These are phyloP conservation scores for Aspergillus pseudonomiae DNA, from an alignment of 2,329 filamentous ascomycete genomes.

Conservation along the genomic window DNA sequence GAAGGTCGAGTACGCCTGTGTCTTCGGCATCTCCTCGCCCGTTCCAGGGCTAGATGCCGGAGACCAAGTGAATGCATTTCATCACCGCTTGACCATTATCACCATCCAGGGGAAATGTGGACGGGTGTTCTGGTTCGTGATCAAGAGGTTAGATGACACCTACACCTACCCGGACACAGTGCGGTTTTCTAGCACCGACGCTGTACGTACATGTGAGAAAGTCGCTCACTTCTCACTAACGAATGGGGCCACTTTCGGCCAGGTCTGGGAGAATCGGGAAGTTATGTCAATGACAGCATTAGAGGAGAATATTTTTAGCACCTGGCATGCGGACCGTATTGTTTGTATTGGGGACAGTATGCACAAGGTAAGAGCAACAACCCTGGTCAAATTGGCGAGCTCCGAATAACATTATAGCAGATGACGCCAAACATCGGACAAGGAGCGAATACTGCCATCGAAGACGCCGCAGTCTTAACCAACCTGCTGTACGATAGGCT, in stretches of 20 bases:
- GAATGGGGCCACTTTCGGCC: background rate
- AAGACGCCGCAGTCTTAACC: slow-evolving; percentile 12
- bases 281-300: slow-evolving; percentile 4
- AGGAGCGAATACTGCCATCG: slow-evolving; percentile 19
- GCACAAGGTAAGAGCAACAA: slow-evolving; percentile 12
- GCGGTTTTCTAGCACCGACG: background rate
- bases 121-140: slow-evolving; percentile 17
- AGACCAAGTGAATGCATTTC: slow-evolving; percentile 9
- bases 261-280: background rate
- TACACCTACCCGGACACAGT: slow-evolving; percentile 9
- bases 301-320: slow-evolving; percentile 10
- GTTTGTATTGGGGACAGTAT: slow-evolving; percentile 14
- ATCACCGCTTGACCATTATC: slow-evolving; percentile 3
- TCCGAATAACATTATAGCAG: background rate
- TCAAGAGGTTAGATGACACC: slow-evolving; percentile 6
- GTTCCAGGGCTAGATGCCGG: slow-evolving; percentile 8
- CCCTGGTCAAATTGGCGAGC: too few relatives aligned
- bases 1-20: slow-evolving; percentile 18
- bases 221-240: background rate
- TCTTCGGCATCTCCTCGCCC: slow-evolving; percentile 17
- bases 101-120: slow-evolving; percentile 11
- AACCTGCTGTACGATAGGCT: background rate
- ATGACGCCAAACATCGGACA: slow-evolving; percentile 18
- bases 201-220: background rate
- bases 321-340: slow-evolving; percentile 11